Conservation (phyloP, 352 stramenopile species). For the Pythium dissotocum region DNA sequence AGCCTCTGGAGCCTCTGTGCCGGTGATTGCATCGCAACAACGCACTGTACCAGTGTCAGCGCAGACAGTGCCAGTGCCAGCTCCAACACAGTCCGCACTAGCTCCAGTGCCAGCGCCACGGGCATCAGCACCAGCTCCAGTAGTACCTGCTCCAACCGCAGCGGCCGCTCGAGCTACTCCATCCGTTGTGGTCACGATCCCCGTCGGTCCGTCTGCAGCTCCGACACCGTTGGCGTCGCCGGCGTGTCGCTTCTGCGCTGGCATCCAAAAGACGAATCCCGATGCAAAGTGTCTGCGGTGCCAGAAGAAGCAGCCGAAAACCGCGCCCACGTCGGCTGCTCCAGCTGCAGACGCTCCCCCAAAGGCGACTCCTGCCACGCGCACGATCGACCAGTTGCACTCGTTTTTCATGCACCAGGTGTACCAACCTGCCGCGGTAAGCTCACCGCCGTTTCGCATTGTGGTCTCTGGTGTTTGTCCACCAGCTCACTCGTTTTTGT, state of each 20-base stretch:
- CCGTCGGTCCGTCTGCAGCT: neutral
- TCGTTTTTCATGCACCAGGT: neutral
- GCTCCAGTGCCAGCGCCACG: neutral
- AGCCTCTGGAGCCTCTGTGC: neutral
- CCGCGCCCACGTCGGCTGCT: neutral
- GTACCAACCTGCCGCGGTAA: neutral
- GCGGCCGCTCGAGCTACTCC: neutral
- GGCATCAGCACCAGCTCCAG: neutral
- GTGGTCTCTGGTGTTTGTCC: neutral
- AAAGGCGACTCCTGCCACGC: neutral
- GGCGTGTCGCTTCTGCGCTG: slow-evolving; percentile 20
- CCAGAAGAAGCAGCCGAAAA: slow-evolving; percentile 1
- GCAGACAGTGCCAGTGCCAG: no score
- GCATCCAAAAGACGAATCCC: slow-evolving; percentile 10
- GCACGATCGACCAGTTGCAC: neutral
- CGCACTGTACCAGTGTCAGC: neutral
- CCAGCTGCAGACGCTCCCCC: neutral
- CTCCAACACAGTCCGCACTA: no score
- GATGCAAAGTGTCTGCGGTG: slow-evolving; percentile 12
- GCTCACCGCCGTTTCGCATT: neutral
- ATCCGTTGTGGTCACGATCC: neutral
- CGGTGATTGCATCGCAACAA: neutral
- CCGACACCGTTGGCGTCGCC: neutral
- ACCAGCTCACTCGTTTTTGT: neutral
- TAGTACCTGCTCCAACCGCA: neutral